Base-by-base conservation (phyloP, 2,329 filamentous ascomycete species). In the Aureobasidium sp. region DNA sequence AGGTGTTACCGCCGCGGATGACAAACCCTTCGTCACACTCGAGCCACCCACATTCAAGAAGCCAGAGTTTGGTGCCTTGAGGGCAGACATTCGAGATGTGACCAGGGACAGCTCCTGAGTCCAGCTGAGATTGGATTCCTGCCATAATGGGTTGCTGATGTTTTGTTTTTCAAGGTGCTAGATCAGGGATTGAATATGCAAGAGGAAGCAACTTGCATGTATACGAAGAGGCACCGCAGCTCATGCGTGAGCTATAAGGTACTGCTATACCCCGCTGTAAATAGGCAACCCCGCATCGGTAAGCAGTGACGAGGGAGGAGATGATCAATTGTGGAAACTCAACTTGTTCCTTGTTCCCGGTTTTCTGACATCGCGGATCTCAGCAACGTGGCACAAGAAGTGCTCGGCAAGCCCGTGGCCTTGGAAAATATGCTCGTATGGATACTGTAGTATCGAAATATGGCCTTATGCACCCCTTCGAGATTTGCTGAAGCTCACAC, bases 11-110 rank as follows among this genome's bases (percentile, higher is more conserved):
- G 52, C 75, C 77, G 17, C 74, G 71, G 20, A 78, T 65, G 6
- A 79, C 70, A 70, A 78, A 80, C 42, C 73, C 77, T 63, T 81
- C 79, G 64, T 81, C 78, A 42, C 70, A 73, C 67, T 79, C 74
- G 4, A 81, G 68, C 64, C 72, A 75, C 13, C 78, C 78, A 8
- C 79, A 68, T 67, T 79, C 72, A 20, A 80, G 67, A 15, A 81
- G 68, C 67, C 78, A 76, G 69, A 80, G 78, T 67, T 78, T 79
- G 5, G 78, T 80, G 7, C 78, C 78, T 12, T 68, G 64, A 0
- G 77, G 78, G 63, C 76, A 79, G 53, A 72, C 69, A 57, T 71
- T 71, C 62, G 68, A 69, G 60, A 73, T 67, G 61, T 71, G 67
- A 57, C 66, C 67, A 27, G 70, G 69, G n/a, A 74, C 68, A 27